Base-by-base conservation (phyloP, 306 rosid species). In the Carpinus fangiana region DNA sequence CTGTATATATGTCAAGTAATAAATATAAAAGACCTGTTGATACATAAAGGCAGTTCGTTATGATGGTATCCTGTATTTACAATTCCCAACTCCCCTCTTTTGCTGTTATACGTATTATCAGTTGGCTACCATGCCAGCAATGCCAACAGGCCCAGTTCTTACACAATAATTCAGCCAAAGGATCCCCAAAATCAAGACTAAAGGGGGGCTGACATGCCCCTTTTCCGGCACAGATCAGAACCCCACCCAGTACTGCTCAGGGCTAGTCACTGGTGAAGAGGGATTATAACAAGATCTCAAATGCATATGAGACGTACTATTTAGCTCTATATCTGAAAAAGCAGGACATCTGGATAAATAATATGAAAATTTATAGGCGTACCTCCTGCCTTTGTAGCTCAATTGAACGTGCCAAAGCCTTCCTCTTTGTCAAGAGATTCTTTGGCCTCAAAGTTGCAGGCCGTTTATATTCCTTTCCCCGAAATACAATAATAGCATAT, bases 351-450 rank as follows among this genome's bases (percentile, higher is more conserved):
- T 73, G 57, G 73, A 53, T 28, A 3, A 61, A 28, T 53, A 45
- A 74, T 76, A 67, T 31, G 45, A 72, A 73, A 66, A 54, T 79
- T 31, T 46, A n/a, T 57, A 76, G 54, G 9, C 56, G 23, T 88
- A 94, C 98, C 96, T 95, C 97, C 7, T 80, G 98, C 70, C 98
- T 87, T 83, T 95, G 99, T 61, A 95, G 90, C 89, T 95, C 99
- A 65, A 95, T 95, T 12, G 98, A 95, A 62, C 96, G 96, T 43
- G 98, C 98, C 65, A 93, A 77, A 60, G 98, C 99, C 90, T 93
- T 95, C 88, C 99, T 87, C 87, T 95, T 95, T 28, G 99, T 93
- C 82, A 95, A 90, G 75, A 95, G 98, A 90, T 93, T 95, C 90
- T 87, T 95, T 47, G 98, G 99, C 83, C 99, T 87, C 85, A 95